phyloP scores from a whole-genome alignment of 176 grass and related monocot species.

The Zoysia pacifica region DNA sequence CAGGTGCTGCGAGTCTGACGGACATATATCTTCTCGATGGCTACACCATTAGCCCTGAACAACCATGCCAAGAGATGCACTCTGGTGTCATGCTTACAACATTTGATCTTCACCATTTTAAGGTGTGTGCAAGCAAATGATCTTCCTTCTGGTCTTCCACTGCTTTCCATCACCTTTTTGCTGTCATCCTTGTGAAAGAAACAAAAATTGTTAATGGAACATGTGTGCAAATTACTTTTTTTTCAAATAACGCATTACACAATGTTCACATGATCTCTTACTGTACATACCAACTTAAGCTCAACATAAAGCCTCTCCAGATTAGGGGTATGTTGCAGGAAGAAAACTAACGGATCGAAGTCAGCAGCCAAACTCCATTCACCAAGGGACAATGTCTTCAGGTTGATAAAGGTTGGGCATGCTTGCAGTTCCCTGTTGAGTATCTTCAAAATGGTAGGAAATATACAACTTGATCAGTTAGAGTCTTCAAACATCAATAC shows the following conservation, averaged over 20 bases:
- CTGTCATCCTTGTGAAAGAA: conserved; percentile 24
- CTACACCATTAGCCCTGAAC: conserved; percentile 22
- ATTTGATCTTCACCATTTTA: conserved; percentile 45
- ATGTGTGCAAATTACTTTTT: no score
- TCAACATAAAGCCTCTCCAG: conserved; percentile 34
- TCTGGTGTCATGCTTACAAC: conserved; percentile 39
- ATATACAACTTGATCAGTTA: no score
- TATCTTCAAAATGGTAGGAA: no score
- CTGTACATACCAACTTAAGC: conserved; percentile 30
- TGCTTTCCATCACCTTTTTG: conserved; percentile 2
- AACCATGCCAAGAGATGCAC: conserved; percentile 43
- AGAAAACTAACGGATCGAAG: conserved; percentile 29
- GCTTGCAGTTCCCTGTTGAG: no score
- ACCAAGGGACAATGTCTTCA: conserved; percentile 48
- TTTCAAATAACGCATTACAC: neutral
- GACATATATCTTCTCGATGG: conserved; percentile 34
- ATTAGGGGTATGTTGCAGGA: conserved; percentile 37
- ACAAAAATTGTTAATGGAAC: neutral
- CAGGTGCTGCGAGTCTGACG: conserved; percentile 22
- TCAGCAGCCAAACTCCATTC: conserved; percentile 41
- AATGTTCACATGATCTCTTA: neutral
- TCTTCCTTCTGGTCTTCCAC: neutral
- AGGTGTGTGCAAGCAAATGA: conserved; percentile 47
- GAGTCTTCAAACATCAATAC: no score
- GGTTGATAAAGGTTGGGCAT: conserved; percentile 36